Evolutionary conservation across 1,284 basidiomycete species (phyloP).

Genomic region (Vanrija sp.): DNA sequence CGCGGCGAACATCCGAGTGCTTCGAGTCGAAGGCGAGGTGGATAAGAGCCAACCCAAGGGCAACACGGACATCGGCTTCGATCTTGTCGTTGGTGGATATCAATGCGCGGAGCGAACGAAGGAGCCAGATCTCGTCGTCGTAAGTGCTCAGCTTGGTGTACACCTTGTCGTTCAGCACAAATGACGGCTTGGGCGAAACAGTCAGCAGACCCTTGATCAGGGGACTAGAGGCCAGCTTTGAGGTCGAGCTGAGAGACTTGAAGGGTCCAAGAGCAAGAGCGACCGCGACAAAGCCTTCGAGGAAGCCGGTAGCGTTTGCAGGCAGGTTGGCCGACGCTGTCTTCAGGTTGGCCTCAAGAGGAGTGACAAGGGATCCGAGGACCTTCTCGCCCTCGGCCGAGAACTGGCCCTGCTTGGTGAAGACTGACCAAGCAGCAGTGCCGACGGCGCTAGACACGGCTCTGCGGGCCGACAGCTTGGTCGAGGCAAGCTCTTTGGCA

Average conservation of each 20-base stretch:
- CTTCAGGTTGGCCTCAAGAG: conserved; percentile 69
- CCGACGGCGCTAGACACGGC: conserved; percentile 59
- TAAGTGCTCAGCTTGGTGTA: conserved; percentile 65
- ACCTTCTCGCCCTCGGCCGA: conserved; percentile 50
- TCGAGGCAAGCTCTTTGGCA: conserved; percentile 64
- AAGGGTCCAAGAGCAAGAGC: conserved; percentile 66
- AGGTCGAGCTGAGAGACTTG: conserved; percentile 11
- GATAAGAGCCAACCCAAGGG: conserved; percentile 63
- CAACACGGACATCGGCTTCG: conserved; percentile 57
- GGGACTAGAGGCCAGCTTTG: conserved; percentile 37
- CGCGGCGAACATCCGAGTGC: conserved; percentile 56
- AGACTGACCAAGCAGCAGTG: conserved; percentile 52
- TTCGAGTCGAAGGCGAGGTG: conserved; percentile 63
- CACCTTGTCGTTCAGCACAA: conserved; percentile 79
- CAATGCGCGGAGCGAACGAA: conserved; percentile 62
- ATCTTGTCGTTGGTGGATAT: conserved; percentile 58
- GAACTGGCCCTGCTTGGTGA: conserved; percentile 46
- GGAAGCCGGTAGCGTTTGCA: conserved; percentile 61
- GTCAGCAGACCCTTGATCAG: conserved; percentile 44
- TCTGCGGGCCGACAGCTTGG: conserved; percentile 57
- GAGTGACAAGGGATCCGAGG: conserved; percentile 57
- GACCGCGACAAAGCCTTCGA: conserved; percentile 78
- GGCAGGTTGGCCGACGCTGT: conserved; percentile 51
- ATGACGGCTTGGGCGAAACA: conserved; percentile 65
- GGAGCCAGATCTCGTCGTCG: conserved; percentile 73